These are phyloP conservation scores for Irpex lacteus DNA, from an alignment of 1,284 basidiomycete species.

Conservation along the genomic window DNA sequence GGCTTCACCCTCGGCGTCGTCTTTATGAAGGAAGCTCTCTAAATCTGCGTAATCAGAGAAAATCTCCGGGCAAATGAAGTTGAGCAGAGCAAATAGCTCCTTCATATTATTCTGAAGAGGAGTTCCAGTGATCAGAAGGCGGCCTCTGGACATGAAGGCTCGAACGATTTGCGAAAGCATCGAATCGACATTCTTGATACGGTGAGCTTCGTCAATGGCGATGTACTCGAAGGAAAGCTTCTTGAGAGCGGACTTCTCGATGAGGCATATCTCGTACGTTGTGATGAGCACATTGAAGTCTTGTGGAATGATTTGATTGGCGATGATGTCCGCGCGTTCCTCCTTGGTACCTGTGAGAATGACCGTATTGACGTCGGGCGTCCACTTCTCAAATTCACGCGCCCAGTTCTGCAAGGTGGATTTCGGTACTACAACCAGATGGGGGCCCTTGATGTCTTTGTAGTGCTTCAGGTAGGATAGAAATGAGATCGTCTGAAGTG, in stretches of 20 bases:
- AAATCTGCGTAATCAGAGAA: constrained; percentile 76
- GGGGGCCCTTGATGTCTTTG: constrained; percentile 75
- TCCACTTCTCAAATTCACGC: constrained; percentile 93
- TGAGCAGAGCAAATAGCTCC: constrained; percentile 94
- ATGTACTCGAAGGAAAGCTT: constrained; percentile 99
- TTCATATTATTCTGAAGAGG: constrained; percentile 98
- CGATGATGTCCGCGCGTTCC: constrained; percentile 83
- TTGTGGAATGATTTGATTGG: constrained; percentile 77
- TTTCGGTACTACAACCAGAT: constrained; percentile 96
- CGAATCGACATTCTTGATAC: constrained; percentile 99
- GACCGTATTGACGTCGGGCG: constrained; percentile 84
- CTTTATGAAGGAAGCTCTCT: constrained; percentile 79
- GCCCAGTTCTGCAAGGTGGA: constrained; percentile 97
- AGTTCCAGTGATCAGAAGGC: constrained; percentile 95
- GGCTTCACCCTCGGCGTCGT: constrained; percentile 66
- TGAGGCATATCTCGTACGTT: constrained; percentile 96
- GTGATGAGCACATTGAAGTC: constrained; percentile 96
- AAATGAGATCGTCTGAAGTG: constrained; percentile 97
- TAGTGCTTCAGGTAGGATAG: constrained; percentile 93
- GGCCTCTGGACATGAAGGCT: constrained; percentile 84
- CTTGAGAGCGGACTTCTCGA: constrained; percentile 89
- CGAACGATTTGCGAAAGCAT: constrained; percentile 96
- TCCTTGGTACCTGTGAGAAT: constrained; percentile 88
- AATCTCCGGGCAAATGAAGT: constrained; percentile 90
- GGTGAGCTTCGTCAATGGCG: constrained; percentile 97